Base-by-base conservation (phyloP, 192 early-diverging fungal species). In the Pilaira anomala region DNA sequence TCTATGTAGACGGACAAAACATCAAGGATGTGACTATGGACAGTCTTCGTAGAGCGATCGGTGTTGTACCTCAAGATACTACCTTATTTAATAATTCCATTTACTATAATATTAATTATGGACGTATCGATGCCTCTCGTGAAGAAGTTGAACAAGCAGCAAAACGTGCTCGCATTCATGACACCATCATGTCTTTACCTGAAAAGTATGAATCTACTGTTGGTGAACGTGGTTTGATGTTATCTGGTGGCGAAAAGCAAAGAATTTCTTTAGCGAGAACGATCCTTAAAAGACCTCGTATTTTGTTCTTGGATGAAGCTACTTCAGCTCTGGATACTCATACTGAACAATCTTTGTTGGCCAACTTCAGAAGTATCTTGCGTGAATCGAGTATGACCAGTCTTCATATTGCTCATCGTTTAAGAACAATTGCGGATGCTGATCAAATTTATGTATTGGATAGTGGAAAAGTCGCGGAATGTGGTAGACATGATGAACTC, bases 21-120 rank as follows among this genome's bases (percentile, higher is more conserved):
- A 73, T 99, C 33, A 77, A 79, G n/a, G 61, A 87, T 36, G 72
- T 97, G n/a, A 84, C 76, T n/a, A 62, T 97, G 30, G 83, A 88
- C 36, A 91, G 88, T 40, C 76, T 98, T 71, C 81, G 97, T 25
- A 65, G 77, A 4, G 65, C 73, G 14, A 91, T 98, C 48, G 93
- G 92, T 25, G 92, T 97, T 6, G 92, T 97, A 1, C 91, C 93
- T 11, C 93, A 95, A 71, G 95, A 98, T 69, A 94, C 92, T 14
- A 86, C 89, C 7, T 74, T 99, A 48, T 99, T 99, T 84, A 98
- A 98, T 65, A 85, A 93, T 24, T 88, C 88, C 0, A 88, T 99
- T 40, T 86, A 80, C 66, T 86, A 97, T 72, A 99, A 99, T 63
- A 96, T 99, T 55, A 67, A 78, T 18, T 99, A 99, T 67, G 98